Conservation (phyloP, 331 rosid genomes). For the Pyracantha coccinea region DNA sequence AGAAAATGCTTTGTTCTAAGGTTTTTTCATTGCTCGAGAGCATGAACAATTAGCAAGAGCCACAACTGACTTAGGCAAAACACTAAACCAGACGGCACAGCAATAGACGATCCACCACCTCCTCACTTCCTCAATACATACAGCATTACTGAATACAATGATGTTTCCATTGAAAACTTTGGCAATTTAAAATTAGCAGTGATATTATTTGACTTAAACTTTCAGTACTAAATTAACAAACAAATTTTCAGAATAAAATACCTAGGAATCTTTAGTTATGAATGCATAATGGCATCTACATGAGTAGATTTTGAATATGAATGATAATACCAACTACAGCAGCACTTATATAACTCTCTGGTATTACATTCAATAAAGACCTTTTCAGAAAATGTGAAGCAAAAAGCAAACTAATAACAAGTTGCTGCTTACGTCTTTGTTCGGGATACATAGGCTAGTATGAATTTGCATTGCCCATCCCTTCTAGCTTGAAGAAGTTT, state of each 20-base stretch:
- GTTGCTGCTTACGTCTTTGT: conserved; percentile 48
- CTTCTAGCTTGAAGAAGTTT: conserved; percentile 53
- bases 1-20: background rate
- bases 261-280: background rate
- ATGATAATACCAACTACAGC: background rate
- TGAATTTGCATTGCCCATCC: conserved; percentile 66
- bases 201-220: background rate
- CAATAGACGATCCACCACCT: background rate
- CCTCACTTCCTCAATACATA: background rate
- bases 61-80: background rate
- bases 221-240: background rate
- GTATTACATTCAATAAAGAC: background rate
- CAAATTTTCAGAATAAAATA: background rate
- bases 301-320: background rate
- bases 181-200: background rate
- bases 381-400: background rate
- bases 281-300: background rate
- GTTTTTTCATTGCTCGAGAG: background rate
- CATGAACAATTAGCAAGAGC: background rate
- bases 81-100: background rate
- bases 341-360: background rate
- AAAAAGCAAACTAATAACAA: background rate
- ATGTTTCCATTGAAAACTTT: background rate
- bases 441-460: conserved; percentile 86
- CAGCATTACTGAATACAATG: background rate